Evolutionary conservation across 2,329 filamentous ascomycete genomes (phyloP).

Genomic region (Apiospora kogelbergensis): DNA sequence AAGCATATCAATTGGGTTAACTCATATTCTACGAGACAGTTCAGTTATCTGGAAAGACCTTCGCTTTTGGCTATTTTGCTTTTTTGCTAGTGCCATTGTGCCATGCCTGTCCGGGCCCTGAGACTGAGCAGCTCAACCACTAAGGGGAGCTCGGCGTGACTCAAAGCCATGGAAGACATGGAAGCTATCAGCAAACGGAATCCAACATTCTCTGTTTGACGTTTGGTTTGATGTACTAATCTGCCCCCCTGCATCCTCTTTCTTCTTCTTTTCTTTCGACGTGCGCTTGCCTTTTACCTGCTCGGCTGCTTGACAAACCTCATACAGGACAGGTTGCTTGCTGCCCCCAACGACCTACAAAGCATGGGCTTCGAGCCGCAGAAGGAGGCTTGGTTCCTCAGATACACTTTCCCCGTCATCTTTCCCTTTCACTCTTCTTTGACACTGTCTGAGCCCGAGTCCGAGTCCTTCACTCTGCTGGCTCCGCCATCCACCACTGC

Average conservation of each 20-base stretch:
- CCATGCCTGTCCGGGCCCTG: too few species aligned
- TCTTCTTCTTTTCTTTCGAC: background rate
- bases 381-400: conserved; percentile 2
- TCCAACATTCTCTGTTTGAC: background rate
- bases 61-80: background rate
- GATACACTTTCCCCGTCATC: background rate
- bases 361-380: background rate
- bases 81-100: too few species aligned
- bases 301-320: background rate
- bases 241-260: background rate
- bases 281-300: background rate
- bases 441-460: background rate
- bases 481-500: background rate
- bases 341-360: background rate
- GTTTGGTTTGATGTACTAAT: background rate
- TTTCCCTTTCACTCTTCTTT: background rate
- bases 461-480: background rate
- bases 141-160: background rate
- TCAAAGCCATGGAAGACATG: background rate
- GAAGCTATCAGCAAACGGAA: background rate
- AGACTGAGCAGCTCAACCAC: background rate
- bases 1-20: too few species aligned
- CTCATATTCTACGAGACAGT: background rate
- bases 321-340: background rate
- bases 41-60: background rate